Percentiles rank a stretch among this genome's conserved stretches.
Evolutionary conservation across 306 rosid genomes (phyloP).

Genomic region (Cajanus cajan): DNA sequence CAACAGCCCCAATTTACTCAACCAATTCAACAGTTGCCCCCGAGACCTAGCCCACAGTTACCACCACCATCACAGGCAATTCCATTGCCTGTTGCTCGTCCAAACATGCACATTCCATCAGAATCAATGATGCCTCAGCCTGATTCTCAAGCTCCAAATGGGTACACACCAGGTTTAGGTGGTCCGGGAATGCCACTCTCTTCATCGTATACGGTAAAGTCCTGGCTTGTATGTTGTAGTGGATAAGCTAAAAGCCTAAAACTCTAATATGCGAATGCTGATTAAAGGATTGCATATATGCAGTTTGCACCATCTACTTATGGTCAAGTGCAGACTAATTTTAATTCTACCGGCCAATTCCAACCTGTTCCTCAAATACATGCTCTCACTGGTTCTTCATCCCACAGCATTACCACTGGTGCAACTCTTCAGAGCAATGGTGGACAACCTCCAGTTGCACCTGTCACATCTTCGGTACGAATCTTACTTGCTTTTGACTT

Average conservation of each 20-base stretch:
- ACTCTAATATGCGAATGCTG: conserved; percentile 24
- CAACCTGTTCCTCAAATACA: conserved; percentile 64
- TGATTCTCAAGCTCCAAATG: conserved; percentile 62
- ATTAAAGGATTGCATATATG: conserved; percentile 32
- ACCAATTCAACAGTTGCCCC: conserved; percentile 68
- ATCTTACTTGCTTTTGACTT: conserved; percentile 22
- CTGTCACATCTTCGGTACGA: conserved; percentile 54
- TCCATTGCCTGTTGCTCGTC: conserved; percentile 59
- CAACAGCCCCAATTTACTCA: conserved; percentile 67
- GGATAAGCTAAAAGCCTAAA: conserved; percentile 1
- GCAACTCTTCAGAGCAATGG: conserved; percentile 46
- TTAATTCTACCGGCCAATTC: conserved; percentile 48
- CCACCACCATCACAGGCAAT: conserved; percentile 59
- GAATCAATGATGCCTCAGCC: conserved; percentile 56
- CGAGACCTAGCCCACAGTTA: conserved; percentile 59
- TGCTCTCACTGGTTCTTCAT: conserved; percentile 47
- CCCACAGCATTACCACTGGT: conserved; percentile 45
- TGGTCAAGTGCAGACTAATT: conserved; percentile 67
- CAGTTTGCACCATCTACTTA: conserved; percentile 65
- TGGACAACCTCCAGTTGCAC: conserved; percentile 50
- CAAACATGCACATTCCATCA: conserved; percentile 56
- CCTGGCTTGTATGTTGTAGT: conserved; percentile 9
- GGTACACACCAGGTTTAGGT: conserved; percentile 56
- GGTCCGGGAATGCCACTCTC: conserved; percentile 64
- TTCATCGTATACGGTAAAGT: conserved; percentile 71